Evolutionary conservation across 129 eudicot genomes (phyloP), one percentile per base, ranked within the genome.

Genomic region (Cynara cardunculus): DNA sequence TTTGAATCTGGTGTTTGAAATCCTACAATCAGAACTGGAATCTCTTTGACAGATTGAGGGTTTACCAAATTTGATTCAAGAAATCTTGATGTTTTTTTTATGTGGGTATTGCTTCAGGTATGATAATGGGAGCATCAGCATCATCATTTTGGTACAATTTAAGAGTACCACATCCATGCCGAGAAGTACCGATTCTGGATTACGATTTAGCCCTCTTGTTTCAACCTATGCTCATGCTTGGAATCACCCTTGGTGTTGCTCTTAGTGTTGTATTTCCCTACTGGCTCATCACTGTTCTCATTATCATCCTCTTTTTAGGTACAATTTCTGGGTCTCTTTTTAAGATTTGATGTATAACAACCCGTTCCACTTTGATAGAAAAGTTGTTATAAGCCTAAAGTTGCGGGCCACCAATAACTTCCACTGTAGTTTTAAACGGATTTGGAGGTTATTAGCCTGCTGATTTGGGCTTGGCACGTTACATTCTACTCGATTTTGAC

Each of bases 221-320:
- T 79, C 97, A 94, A 86, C 99, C 99, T 56, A 94, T 94, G 99
- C 93, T 94, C 56, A 89, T 94, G 97, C 90, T 94, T 27, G 99
- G 99, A 59, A 94, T 94, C 88, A 94, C 97, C 61, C 44, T 94
- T 78, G 99, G 99, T 56, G 99, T 94, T 27, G 77, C 99, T 86
- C 86, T 96, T 37, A 92, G 97, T 71, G 98, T 96, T 62, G 93
- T 92, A 32, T 96, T 96, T 70, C 99, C 99, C 34, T 96, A 90
- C 61, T 96, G 99, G 99, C 97, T 96, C 74, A 96, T 96, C 80
- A 96, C 99, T 30, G 84, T 96, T 69, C 94, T 96, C 62, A 96
- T 93, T 89, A 93, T 96, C 84, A 85, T 96, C 81, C 89, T 96
- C 34, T 96, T 96, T 86, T 39, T 96, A 82, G 99, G 99, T 96